phyloP scores from a whole-genome alignment of 345 rosid genomes.

The Salix udensis region DNA sequence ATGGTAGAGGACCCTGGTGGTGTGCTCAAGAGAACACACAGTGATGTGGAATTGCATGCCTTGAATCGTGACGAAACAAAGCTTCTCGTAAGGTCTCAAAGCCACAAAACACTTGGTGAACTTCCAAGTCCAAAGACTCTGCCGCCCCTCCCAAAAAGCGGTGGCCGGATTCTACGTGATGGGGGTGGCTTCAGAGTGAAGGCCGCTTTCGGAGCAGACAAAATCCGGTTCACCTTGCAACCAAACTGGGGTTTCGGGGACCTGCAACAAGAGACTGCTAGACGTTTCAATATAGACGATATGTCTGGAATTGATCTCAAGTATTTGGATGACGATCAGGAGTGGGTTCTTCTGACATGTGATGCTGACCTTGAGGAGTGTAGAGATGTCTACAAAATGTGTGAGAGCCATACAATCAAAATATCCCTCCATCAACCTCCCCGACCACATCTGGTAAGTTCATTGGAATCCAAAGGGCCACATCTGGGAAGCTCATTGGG shows the following conservation, averaged over 20 bases:
- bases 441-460: slow-evolving; percentile 30
- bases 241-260: slow-evolving; percentile 26
- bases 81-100: slow-evolving; percentile 49
- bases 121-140: slow-evolving; percentile 33
- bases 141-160: slow-evolving; percentile 30
- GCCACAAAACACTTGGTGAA: slow-evolving; percentile 51
- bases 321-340: slow-evolving; percentile 35
- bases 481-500: not conserved
- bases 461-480: slow-evolving; percentile 24
- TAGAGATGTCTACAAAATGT: slow-evolving; percentile 52
- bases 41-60: slow-evolving; percentile 44
- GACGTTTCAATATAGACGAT: slow-evolving; percentile 20
- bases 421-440: slow-evolving; percentile 48
- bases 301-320: slow-evolving; percentile 18
- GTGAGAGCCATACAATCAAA: slow-evolving; percentile 47
- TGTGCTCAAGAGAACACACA: slow-evolving; percentile 45
- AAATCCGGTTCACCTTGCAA: slow-evolving; percentile 25
- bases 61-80: slow-evolving; percentile 46
- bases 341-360: slow-evolving; percentile 36
- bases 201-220: slow-evolving; percentile 62
- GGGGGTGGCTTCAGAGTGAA: slow-evolving; percentile 44
- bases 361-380: slow-evolving; percentile 75
- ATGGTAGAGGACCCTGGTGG: slow-evolving; percentile 32
- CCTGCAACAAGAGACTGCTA: slow-evolving; percentile 23
- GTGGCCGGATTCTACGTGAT: slow-evolving; percentile 12